Evolutionary conservation across 2,329 filamentous ascomycete species (phyloP).

Genomic region (Knoxdaviesia capensis): DNA sequence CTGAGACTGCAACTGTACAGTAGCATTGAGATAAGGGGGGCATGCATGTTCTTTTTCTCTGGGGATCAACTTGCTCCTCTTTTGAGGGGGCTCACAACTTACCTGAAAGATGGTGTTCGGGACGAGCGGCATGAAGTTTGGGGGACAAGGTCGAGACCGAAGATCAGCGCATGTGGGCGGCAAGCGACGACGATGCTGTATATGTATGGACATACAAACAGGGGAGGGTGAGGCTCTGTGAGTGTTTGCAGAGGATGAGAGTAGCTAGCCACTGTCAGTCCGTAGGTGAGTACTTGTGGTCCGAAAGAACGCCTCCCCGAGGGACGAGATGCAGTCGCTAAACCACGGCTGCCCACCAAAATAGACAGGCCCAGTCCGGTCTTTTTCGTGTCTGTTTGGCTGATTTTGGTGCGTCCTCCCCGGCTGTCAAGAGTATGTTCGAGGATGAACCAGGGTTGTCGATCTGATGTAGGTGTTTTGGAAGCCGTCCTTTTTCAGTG

Average conservation of each 20-base stretch:
- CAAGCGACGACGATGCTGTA: background rate
- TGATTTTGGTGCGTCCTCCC: too few relatives aligned
- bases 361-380: too few relatives aligned
- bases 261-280: background rate
- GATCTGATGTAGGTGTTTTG: background rate
- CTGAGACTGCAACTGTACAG: too few relatives aligned
- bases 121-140: too few relatives aligned
- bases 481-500: slow-evolving; percentile 1
- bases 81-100: too few relatives aligned
- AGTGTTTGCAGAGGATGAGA: background rate
- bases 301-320: background rate
- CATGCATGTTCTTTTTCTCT: background rate
- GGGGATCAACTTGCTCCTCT: background rate
- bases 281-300: background rate
- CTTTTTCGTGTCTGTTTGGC: too few relatives aligned
- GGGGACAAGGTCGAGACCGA: background rate
- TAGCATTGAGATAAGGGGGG: too few relatives aligned
- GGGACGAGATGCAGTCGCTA: background rate
- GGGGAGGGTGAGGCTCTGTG: background rate
- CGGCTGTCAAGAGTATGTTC: too few relatives aligned
- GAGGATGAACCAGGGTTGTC: background rate
- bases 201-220: background rate
- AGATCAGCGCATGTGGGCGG: background rate
- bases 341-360: background rate
- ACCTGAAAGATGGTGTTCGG: too few relatives aligned